Percentiles rank a stretch among this genome's conserved stretches.
phyloP scores from a whole-genome alignment of 2,329 filamentous ascomycete species.

The Pseudogymnoascus sp. region DNA sequence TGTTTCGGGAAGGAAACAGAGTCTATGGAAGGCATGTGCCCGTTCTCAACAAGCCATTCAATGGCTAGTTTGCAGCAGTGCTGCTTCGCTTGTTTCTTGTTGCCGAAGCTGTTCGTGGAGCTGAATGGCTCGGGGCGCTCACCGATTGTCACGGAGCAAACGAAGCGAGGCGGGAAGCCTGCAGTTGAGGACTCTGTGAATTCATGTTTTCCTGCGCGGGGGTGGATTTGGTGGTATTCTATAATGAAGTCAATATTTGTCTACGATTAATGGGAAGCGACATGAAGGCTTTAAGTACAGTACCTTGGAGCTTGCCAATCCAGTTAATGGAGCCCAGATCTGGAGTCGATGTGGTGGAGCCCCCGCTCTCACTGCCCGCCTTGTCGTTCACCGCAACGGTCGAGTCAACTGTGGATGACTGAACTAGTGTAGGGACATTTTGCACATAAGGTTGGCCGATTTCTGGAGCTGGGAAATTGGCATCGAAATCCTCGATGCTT shows the following conservation, averaged over 20 bases:
- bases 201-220: slow-evolving; percentile 5
- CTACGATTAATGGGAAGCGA: background rate
- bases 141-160: slow-evolving; percentile 18
- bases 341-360: background rate
- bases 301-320: slow-evolving; percentile 25
- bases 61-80: slow-evolving; percentile 27
- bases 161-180: slow-evolving; percentile 3
- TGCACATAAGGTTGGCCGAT: background rate
- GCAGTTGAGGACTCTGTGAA: slow-evolving; percentile 10
- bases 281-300: slow-evolving; percentile 13
- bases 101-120: slow-evolving; percentile 16
- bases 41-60: slow-evolving; percentile 25
- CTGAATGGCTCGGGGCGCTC: slow-evolving; percentile 21
- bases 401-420: background rate
- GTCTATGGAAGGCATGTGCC: slow-evolving; percentile 23
- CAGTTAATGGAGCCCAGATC: slow-evolving; percentile 24
- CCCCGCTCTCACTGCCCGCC: background rate
- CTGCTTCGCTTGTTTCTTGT: slow-evolving; percentile 27
- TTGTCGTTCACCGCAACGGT: background rate
- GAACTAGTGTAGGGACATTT: background rate
- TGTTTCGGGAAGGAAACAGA: slow-evolving; percentile 21
- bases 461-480: background rate
- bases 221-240: slow-evolving; percentile 21
- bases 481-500: background rate
- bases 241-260: slow-evolving; percentile 1